These are phyloP conservation scores for Suillus subaureus DNA, from an alignment of 768 basidiomycete species.

Conservation along the genomic window DNA sequence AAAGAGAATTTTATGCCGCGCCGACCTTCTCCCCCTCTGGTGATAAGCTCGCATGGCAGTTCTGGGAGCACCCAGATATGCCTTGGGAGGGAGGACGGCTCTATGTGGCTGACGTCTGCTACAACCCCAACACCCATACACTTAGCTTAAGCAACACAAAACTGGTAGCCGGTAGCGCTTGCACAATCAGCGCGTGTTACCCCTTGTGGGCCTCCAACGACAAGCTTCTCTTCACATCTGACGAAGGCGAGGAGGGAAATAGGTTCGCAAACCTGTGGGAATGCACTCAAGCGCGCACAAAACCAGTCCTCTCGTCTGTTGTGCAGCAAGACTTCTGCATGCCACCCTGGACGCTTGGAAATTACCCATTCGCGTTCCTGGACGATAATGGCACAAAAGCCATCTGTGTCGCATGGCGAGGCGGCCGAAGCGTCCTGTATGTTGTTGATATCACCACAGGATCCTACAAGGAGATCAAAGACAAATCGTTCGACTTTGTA, in stretches of 20 bases:
- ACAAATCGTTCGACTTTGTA: constrained; percentile 35
- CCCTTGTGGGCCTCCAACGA: constrained; percentile 62
- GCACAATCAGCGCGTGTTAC: constrained; percentile 44
- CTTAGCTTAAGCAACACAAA: constrained; percentile 1
- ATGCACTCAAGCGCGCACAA: constrained; percentile 35
- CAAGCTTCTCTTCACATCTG: constrained; percentile 62
- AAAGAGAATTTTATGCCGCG: constrained; percentile 55
- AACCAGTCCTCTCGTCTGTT: neutral
- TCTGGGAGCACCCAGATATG: constrained; percentile 74
- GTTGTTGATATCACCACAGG: constrained; percentile 29
- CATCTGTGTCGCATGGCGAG: constrained; percentile 34
- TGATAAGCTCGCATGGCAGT: constrained; percentile 56
- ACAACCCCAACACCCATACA: constrained; percentile 20
- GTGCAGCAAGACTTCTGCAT: constrained; percentile 56
- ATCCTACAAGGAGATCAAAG: constrained; percentile 25
- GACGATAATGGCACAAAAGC: constrained; percentile 32
- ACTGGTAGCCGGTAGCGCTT: constrained; percentile 1
- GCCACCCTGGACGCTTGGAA: constrained; percentile 59
- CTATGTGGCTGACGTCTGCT: constrained; percentile 49
- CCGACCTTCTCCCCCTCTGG: constrained; percentile 66
- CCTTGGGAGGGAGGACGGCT: constrained; percentile 71
- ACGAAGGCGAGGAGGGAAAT: constrained; percentile 56
- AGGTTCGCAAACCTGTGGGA: constrained; percentile 73
- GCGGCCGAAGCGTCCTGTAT: constrained; percentile 39
- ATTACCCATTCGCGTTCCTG: constrained; percentile 48